Evolutionary conservation across 306 rosid genomes (phyloP).

Genomic region (Quercus suber): DNA sequence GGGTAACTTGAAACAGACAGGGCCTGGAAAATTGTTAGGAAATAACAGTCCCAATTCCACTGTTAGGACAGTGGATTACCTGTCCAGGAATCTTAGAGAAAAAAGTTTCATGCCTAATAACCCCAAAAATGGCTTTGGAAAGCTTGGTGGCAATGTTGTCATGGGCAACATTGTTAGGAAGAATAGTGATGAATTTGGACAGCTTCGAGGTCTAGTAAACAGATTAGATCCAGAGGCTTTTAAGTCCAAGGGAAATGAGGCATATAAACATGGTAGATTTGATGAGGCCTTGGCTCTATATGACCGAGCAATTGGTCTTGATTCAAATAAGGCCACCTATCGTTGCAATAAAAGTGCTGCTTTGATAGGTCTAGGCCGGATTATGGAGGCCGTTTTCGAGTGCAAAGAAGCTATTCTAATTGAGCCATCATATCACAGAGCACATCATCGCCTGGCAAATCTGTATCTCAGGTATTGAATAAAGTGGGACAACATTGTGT

Average conservation of each 20-base stretch:
- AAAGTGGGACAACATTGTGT: background rate
- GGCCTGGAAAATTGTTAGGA: slow-evolving; percentile 30
- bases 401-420: slow-evolving; percentile 70
- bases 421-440: slow-evolving; percentile 77
- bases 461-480: slow-evolving; percentile 69
- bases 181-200: slow-evolving; percentile 42
- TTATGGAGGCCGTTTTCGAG: slow-evolving; percentile 58
- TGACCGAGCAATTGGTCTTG: slow-evolving; percentile 67
- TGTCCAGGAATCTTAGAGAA: slow-evolving; percentile 29
- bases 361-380: slow-evolving; percentile 59
- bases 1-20: slow-evolving; percentile 49
- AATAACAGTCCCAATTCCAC: slow-evolving; percentile 45
- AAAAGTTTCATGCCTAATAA: slow-evolving; percentile 14
- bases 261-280: slow-evolving; percentile 62
- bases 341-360: slow-evolving; percentile 86
- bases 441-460: slow-evolving; percentile 81
- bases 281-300: slow-evolving; percentile 71
- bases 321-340: slow-evolving; percentile 67
- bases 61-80: slow-evolving; percentile 19
- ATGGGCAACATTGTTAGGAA: slow-evolving; percentile 87
- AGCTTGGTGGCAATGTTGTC: slow-evolving; percentile 15
- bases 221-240: slow-evolving; percentile 68
- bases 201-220: slow-evolving; percentile 33
- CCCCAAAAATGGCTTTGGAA: slow-evolving; percentile 22
- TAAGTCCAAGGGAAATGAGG: slow-evolving; percentile 85